Conservation (phyloP, 192 early-diverging fungal species). For the Linnemannia zychae region DNA sequence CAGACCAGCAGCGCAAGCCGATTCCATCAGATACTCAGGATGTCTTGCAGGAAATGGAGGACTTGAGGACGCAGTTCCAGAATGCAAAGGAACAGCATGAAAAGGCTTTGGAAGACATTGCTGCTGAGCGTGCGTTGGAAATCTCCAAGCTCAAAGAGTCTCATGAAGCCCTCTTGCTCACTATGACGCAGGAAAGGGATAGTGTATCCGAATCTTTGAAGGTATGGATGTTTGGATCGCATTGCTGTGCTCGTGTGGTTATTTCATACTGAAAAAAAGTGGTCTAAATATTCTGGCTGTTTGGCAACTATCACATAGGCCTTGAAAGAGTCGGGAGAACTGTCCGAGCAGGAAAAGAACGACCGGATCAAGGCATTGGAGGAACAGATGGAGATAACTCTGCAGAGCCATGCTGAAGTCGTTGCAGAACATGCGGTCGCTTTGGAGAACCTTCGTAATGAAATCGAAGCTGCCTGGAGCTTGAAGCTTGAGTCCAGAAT, state of each 20-base stretch:
- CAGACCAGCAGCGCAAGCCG: slow-evolving; percentile 38
- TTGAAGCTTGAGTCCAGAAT: slow-evolving; percentile 27
- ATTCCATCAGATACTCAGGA: slow-evolving; percentile 48
- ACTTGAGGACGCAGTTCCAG: slow-evolving; percentile 39
- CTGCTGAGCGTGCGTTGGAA: slow-evolving; percentile 19
- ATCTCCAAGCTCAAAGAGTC: slow-evolving; percentile 34
- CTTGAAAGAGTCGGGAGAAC: slow-evolving; percentile 31
- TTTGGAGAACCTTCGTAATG: slow-evolving; percentile 18
- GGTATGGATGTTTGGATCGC: slow-evolving; percentile 3
- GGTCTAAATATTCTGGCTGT: not conserved
- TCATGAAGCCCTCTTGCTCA: slow-evolving; percentile 18
- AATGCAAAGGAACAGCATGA: slow-evolving; percentile 30
- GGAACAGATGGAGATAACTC: slow-evolving; percentile 13
- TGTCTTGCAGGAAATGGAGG: slow-evolving; percentile 49
- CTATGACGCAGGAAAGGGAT: slow-evolving; percentile 34
- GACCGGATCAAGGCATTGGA: slow-evolving; percentile 25
- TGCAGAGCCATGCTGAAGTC: slow-evolving; percentile 9
- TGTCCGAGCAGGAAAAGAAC: slow-evolving; percentile 26
- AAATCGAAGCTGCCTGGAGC: slow-evolving; percentile 36
- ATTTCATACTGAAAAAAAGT: not conserved
- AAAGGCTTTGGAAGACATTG: slow-evolving; percentile 27
- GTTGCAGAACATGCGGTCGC: slow-evolving; percentile 25
- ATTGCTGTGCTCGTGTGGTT: not conserved
- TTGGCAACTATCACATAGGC: slow-evolving; percentile 5
- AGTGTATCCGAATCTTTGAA: slow-evolving; percentile 16